A percentile compares a stretch with the other conserved stretches of the same genome.
Evolutionary conservation across 371 early-diverging fungal species (phyloP).

Genomic region (Dentiscutata heterogama): DNA sequence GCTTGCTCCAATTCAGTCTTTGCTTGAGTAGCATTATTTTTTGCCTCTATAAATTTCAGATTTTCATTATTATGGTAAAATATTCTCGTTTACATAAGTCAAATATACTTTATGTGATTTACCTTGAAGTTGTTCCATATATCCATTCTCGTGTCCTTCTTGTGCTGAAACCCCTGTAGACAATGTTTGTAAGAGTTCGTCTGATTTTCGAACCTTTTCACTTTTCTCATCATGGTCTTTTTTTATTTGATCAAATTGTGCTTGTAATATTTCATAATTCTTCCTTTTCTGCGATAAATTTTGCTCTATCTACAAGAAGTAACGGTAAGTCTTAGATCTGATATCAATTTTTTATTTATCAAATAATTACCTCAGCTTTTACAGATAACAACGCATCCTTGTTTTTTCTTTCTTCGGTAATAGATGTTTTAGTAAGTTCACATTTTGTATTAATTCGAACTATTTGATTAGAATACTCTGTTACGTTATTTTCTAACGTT

Average conservation of each 20-base stretch:
- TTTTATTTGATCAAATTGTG: slow-evolving; percentile 73
- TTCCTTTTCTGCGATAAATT: slow-evolving; percentile 63
- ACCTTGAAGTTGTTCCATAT: slow-evolving; percentile 92
- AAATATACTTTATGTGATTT: neutral
- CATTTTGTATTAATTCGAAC: slow-evolving; percentile 84
- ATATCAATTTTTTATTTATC: neutral
- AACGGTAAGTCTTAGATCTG: neutral
- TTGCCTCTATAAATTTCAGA: slow-evolving; percentile 63
- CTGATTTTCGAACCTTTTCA: slow-evolving; percentile 74
- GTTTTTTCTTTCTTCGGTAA: slow-evolving; percentile 77
- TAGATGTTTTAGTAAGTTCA: slow-evolving; percentile 77
- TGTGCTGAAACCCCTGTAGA: slow-evolving; percentile 92
- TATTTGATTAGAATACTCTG: slow-evolving; percentile 79
- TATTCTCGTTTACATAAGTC: neutral
- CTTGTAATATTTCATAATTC: slow-evolving; percentile 58
- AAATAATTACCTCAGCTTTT: slow-evolving; percentile 60
- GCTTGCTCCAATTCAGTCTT: slow-evolving; percentile 78
- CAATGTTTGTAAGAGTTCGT: slow-evolving; percentile 91
- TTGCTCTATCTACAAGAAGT: slow-evolving; percentile 57
- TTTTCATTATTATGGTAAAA: slow-evolving; percentile 8
- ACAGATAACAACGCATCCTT: slow-evolving; percentile 52
- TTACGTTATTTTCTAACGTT: slow-evolving; percentile 73
- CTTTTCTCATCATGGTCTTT: slow-evolving; percentile 70
- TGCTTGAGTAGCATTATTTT: slow-evolving; percentile 64
- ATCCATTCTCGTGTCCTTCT: slow-evolving; percentile 94